These are phyloP conservation scores for Geotrichum bryndzae DNA, from an alignment of 1,139 yeast genomes.

Conservation along the genomic window DNA sequence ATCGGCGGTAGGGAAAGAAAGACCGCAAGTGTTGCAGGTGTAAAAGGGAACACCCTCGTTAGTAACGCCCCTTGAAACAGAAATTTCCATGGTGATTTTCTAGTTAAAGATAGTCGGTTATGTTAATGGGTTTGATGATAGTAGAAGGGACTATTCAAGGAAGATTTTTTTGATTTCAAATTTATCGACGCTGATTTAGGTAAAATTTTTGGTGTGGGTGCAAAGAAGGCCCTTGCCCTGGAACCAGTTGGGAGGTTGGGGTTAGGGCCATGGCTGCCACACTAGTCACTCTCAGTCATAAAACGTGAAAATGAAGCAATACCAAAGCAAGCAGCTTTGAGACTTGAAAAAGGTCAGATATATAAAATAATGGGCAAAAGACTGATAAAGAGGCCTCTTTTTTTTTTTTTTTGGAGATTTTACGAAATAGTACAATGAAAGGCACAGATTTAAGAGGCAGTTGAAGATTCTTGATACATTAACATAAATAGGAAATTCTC, in stretches of 20 bases:
- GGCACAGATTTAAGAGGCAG: not conserved
- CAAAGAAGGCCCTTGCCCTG: not conserved
- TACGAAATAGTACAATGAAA: not conserved
- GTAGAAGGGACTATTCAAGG: not conserved
- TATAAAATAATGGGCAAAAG: not conserved
- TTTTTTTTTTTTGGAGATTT: too few relatives aligned
- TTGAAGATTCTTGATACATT: slow-evolving; percentile 1
- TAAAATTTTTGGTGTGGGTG: not conserved
- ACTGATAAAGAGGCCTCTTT: not conserved
- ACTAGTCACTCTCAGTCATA: not conserved
- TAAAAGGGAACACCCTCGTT: slow-evolving; percentile 25
- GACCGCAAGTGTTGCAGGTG: slow-evolving; percentile 85
- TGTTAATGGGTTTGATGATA: not conserved
- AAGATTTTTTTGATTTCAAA: not conserved
- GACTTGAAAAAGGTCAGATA: not conserved
- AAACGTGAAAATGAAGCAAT: not conserved
- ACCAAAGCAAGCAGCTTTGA: not conserved
- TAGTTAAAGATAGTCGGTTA: not conserved
- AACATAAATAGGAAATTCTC: slow-evolving; percentile 5
- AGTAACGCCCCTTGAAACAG: slow-evolving; percentile 18
- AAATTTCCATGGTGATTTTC: slow-evolving; percentile 17
- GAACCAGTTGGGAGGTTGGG: not conserved
- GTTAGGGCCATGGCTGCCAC: not conserved
- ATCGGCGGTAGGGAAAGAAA: slow-evolving; percentile 70
- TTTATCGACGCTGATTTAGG: not conserved